Evolutionary conservation across 2,329 filamentous ascomycete species (phyloP).

Genomic region (Aspergillus sp.): DNA sequence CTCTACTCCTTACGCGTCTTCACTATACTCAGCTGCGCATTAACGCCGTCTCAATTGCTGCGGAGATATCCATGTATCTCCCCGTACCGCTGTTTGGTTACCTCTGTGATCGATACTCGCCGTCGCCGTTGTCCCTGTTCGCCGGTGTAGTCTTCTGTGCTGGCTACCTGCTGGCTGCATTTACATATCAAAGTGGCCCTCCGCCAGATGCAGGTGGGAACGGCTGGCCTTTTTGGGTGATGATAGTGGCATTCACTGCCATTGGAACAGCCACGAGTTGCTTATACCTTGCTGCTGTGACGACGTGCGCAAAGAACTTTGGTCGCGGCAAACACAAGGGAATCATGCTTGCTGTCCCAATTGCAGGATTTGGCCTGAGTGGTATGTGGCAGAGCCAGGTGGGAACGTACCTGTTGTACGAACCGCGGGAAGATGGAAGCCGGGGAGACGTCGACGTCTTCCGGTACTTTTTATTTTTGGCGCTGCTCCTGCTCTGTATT

Average conservation of each 20-base stretch:
- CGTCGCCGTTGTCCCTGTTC: slow-evolving; percentile 66
- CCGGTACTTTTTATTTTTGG: slow-evolving; percentile 81
- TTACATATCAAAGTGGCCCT: slow-evolving; percentile 60
- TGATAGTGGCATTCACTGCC: slow-evolving; percentile 77
- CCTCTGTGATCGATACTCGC: slow-evolving; percentile 81
- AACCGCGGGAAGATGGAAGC: slow-evolving; percentile 57
- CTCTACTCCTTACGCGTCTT: slow-evolving; percentile 76
- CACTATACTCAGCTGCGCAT: slow-evolving; percentile 88
- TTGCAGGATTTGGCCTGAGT: slow-evolving; percentile 86
- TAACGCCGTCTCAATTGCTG: slow-evolving; percentile 80
- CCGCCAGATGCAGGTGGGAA: slow-evolving; percentile 45
- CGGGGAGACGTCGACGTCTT: slow-evolving; percentile 64
- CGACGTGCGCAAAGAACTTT: slow-evolving; percentile 97
- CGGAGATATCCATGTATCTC: slow-evolving; percentile 82
- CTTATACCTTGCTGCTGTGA: slow-evolving; percentile 88
- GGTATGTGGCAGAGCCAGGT: slow-evolving; percentile 95
- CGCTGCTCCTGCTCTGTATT: slow-evolving; percentile 60
- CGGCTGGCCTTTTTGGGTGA: slow-evolving; percentile 68
- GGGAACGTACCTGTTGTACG: slow-evolving; percentile 69
- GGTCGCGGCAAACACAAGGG: slow-evolving; percentile 81
- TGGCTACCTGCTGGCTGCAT: slow-evolving; percentile 78
- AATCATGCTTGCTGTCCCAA: slow-evolving; percentile 79
- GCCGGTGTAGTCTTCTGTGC: slow-evolving; percentile 67
- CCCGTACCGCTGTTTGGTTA: slow-evolving; percentile 87
- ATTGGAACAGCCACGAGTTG: slow-evolving; percentile 77